Conservation (phyloP, 2,329 filamentous ascomycete species). For the Ustulina deusta region DNA sequence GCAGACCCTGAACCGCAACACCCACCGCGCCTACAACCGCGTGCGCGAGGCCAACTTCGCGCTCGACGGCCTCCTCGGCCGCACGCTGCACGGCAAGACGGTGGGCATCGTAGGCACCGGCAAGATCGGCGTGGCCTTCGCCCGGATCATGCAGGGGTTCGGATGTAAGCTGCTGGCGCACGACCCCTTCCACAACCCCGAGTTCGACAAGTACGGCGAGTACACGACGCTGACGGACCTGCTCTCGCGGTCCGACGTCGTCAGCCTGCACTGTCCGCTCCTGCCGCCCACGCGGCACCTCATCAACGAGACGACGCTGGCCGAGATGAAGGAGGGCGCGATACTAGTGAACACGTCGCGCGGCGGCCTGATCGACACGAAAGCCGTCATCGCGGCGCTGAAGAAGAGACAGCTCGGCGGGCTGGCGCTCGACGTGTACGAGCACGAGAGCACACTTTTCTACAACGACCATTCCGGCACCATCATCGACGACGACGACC, state of each 20-base stretch:
- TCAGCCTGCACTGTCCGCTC: conserved; percentile 75
- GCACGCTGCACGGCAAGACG: conserved; percentile 72
- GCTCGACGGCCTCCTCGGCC: conserved; percentile 72
- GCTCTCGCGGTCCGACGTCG: conserved; percentile 67
- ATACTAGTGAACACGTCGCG: conserved; percentile 77
- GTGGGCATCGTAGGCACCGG: conserved; percentile 75
- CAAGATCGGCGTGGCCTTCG: conserved; percentile 72
- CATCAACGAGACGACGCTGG: conserved; percentile 66
- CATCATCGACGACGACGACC: conserved; percentile 74
- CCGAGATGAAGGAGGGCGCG: conserved; percentile 68
- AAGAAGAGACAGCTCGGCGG: conserved; percentile 71
- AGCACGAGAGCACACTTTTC: conserved; percentile 72
- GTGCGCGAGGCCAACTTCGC: conserved; percentile 77
- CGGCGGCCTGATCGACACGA: conserved; percentile 72
- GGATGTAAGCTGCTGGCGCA: conserved; percentile 72
- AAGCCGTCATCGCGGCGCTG: conserved; percentile 69
- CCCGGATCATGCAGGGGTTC: conserved; percentile 72
- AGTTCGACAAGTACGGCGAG: conserved; percentile 62
- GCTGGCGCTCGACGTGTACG: conserved; percentile 76
- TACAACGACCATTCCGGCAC: conserved; percentile 74
- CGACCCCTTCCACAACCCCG: conserved; percentile 66
- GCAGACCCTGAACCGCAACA: conserved; percentile 75
- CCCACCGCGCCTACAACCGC: conserved; percentile 75
- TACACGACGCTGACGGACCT: conserved; percentile 67
- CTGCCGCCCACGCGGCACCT: conserved; percentile 70